A percentile compares a stretch with the other conserved stretches of the same genome.
Conservation (phyloP, 1,284 basidiomycete genomes). For the Moesziomyces parantarcticus region DNA sequence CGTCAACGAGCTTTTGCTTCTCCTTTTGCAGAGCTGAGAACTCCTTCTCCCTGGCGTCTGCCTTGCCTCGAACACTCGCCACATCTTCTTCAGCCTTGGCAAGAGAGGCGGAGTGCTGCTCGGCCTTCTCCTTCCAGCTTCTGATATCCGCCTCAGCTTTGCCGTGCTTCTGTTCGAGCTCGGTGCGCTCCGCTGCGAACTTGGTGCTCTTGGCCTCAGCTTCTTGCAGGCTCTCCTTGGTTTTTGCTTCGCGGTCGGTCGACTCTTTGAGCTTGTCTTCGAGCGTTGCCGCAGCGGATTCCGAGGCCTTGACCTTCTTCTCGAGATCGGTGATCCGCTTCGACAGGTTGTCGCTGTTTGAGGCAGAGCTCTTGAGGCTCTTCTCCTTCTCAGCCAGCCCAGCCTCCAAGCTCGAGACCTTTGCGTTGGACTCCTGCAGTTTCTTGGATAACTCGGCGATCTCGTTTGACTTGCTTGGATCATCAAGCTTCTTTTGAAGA, state of each 20-base stretch:
- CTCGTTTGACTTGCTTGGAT: constrained; percentile 42
- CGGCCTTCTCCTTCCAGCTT: constrained; percentile 14
- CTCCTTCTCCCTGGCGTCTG: constrained; percentile 25
- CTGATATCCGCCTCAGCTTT: constrained; percentile 21
- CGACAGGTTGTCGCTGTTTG: constrained; percentile 16
- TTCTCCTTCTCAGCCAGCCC: constrained; percentile 25
- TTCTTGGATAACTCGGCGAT: constrained; percentile 30
- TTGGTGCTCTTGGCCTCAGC: constrained; percentile 3
- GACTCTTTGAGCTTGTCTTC: constrained; percentile 22
- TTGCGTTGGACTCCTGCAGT: constrained; percentile 14
- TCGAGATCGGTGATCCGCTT: constrained; percentile 22
- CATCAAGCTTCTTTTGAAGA: constrained; percentile 40
- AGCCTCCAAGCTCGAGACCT: constrained; percentile 30
- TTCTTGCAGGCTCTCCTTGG: constrained; percentile 17
- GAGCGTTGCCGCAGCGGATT: constrained; percentile 9
- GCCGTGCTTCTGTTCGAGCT: constrained; percentile 24
- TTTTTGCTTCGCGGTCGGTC: constrained; percentile 19
- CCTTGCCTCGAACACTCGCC: constrained; percentile 12
- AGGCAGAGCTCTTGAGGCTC: constrained; percentile 12
- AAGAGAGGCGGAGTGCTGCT: constrained; percentile 16
- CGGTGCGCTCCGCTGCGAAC: constrained; percentile 5
- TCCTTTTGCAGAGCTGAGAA: constrained; percentile 21
- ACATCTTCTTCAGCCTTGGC: constrained; percentile 21
- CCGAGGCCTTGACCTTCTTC: constrained; percentile 8
- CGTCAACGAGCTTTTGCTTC: constrained; percentile 30